A percentile compares a stretch with the other conserved stretches of the same genome.
These are phyloP conservation scores for Theileria luwenshuni DNA, from an alignment of 169 alveolate genomes.

Conservation along the genomic window DNA sequence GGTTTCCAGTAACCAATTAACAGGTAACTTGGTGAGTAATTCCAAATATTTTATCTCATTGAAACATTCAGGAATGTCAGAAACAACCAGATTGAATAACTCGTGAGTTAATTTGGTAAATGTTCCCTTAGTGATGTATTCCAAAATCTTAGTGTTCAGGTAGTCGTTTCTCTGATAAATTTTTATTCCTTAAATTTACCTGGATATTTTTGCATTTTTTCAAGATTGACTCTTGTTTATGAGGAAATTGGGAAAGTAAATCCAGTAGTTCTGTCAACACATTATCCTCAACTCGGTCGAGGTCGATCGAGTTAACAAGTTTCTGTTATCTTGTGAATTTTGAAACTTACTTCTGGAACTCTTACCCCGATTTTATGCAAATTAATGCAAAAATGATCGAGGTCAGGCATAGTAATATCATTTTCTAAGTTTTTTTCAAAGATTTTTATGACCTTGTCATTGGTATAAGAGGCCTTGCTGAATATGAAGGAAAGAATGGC, in stretches of 20 bases:
- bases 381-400: constrained; percentile 35
- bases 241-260: constrained; percentile 7
- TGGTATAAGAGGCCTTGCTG: constrained; percentile 18
- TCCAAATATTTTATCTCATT: neutral
- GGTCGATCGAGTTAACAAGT: constrained; percentile 4
- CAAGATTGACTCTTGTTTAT: constrained; percentile 1
- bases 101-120: constrained; percentile 5
- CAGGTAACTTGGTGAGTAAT: constrained; percentile 8
- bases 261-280: neutral
- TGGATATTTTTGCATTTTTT: constrained; percentile 7
- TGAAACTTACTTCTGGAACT: constrained; percentile 14
- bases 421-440: constrained; percentile 23
- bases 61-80: neutral
- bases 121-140: constrained; percentile 25
- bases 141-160: constrained; percentile 32
- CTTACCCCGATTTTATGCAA: constrained; percentile 34
- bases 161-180: neutral
- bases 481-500: constrained; percentile 57
- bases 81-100: constrained; percentile 7
- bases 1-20: constrained; percentile 9
- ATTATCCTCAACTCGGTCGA: neutral
- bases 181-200: no score
- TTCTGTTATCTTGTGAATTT: neutral
- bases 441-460: constrained; percentile 25
- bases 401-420: neutral